These are phyloP conservation scores for Tilletia setariae DNA, from an alignment of 1,284 basidiomycete species.

Conservation along the genomic window DNA sequence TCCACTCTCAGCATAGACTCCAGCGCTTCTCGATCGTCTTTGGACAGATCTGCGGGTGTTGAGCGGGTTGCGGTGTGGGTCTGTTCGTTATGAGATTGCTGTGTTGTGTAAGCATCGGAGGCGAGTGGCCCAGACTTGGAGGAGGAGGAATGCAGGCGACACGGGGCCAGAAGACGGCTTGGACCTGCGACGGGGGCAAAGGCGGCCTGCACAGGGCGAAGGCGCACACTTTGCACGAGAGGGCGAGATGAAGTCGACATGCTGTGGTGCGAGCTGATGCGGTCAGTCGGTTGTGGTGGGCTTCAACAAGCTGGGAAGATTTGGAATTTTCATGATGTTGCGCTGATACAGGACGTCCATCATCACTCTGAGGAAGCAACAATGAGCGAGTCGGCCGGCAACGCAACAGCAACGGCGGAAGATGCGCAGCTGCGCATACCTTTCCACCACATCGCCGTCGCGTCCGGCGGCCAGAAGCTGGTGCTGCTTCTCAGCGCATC, in stretches of 20 bases:
- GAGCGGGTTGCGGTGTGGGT: not conserved
- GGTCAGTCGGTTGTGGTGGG: not conserved
- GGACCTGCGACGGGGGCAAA: not conserved
- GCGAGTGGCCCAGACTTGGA: not conserved
- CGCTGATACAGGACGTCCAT: not conserved
- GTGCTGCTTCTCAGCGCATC: slow-evolving; percentile 9
- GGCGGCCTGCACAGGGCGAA: not conserved
- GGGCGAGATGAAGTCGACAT: not conserved
- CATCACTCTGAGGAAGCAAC: not conserved
- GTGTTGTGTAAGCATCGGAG: slow-evolving; percentile 1
- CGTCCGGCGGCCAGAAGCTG: not conserved
- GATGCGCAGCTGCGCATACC: slow-evolving; percentile 2
- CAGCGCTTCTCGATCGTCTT: slow-evolving; percentile 31
- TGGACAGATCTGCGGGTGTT: slow-evolving; percentile 23
- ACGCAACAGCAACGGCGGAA: no score
- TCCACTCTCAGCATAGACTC: slow-evolving; percentile 51
- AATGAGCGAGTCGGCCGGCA: no score
- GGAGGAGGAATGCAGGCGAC: not conserved
- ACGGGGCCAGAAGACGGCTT: not conserved
- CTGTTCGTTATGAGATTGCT: not conserved
- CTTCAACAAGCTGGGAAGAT: not conserved
- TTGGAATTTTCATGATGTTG: not conserved
- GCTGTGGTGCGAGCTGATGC: not conserved
- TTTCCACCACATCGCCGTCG: slow-evolving; percentile 4
- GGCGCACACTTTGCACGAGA: not conserved